Evolutionary conservation across 1,139 yeast genomes (phyloP).

Genomic region (Zygoascus sp.): DNA sequence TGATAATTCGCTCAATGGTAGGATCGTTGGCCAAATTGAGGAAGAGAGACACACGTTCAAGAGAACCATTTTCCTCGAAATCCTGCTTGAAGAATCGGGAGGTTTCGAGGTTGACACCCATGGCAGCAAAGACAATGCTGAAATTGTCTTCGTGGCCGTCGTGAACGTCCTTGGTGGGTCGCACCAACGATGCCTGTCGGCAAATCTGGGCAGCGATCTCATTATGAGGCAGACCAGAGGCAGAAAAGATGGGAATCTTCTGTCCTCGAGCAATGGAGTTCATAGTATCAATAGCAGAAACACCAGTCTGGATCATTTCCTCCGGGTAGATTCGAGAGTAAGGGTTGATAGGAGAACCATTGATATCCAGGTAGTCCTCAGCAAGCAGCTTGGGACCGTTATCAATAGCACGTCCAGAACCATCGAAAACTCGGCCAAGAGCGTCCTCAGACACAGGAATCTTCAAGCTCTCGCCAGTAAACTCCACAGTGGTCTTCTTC

Average conservation of each 20-base stretch:
- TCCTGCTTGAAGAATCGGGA: slow-evolving; percentile 96
- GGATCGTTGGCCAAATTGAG: slow-evolving; percentile 98
- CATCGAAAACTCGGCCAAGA: slow-evolving; percentile 96
- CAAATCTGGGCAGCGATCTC: slow-evolving; percentile 99
- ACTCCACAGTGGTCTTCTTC: slow-evolving; percentile 93
- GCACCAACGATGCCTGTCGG: slow-evolving; percentile 98
- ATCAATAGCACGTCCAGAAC: slow-evolving; percentile 98
- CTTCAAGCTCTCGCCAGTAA: slow-evolving; percentile 89
- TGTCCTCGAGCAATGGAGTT: slow-evolving; percentile 99
- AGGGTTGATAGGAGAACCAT: slow-evolving; percentile 98
- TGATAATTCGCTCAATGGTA: slow-evolving; percentile 97
- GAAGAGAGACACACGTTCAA: slow-evolving; percentile 95
- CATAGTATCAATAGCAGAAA: slow-evolving; percentile 98
- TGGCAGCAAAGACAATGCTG: slow-evolving; percentile 98
- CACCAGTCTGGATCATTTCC: slow-evolving; percentile 99
- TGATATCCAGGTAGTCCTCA: slow-evolving; percentile 95
- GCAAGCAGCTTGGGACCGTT: slow-evolving; percentile 98
- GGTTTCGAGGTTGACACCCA: slow-evolving; percentile 93
- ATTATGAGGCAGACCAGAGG: slow-evolving; percentile 98
- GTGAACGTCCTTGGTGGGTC: slow-evolving; percentile 99
- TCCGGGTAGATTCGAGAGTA: slow-evolving; percentile 98
- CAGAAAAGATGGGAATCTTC: slow-evolving; percentile 97
- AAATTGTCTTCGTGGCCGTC: slow-evolving; percentile 99
- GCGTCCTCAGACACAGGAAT: slow-evolving; percentile 96
- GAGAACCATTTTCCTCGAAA: slow-evolving; percentile 97